Conservation (phyloP, 805 yeast species). For the Suhomyces xylopsoci region DNA sequence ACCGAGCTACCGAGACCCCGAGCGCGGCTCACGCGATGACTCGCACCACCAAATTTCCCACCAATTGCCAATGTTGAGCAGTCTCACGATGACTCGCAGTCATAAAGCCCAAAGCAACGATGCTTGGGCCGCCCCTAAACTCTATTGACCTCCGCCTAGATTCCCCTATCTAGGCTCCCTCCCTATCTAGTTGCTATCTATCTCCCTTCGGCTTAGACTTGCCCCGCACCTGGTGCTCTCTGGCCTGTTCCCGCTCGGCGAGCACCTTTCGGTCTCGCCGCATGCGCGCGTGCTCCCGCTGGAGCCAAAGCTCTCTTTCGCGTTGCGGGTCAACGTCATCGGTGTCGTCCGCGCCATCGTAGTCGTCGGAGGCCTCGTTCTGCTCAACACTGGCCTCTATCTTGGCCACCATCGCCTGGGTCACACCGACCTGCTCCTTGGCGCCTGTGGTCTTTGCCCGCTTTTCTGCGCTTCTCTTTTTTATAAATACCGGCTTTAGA, state of each 20-base stretch:
- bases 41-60: too few relatives aligned
- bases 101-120: too few relatives aligned
- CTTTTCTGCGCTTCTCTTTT: neutral
- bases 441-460: neutral
- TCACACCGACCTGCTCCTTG: neutral
- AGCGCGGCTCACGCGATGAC: too few relatives aligned
- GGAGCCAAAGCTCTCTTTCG: constrained; percentile 40
- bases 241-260: constrained; percentile 9
- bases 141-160: too few relatives aligned
- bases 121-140: too few relatives aligned
- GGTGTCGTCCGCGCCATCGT: constrained; percentile 48
- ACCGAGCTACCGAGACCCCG: too few relatives aligned
- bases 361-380: neutral
- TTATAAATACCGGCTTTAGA: constrained; percentile 6
- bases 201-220: too few relatives aligned
- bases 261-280: constrained; percentile 31
- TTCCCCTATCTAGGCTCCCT: too few relatives aligned
- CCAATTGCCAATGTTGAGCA: too few relatives aligned
- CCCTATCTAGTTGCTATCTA: too few relatives aligned
- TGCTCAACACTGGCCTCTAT: neutral
- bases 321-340: constrained; percentile 54
- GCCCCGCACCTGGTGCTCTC: constrained; percentile 9
- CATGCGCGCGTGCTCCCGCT: constrained; percentile 36
- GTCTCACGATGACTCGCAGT: neutral
- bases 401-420: neutral